Base-by-base conservation (phyloP, 306 rosid genomes). In the Castanea mollissima region DNA sequence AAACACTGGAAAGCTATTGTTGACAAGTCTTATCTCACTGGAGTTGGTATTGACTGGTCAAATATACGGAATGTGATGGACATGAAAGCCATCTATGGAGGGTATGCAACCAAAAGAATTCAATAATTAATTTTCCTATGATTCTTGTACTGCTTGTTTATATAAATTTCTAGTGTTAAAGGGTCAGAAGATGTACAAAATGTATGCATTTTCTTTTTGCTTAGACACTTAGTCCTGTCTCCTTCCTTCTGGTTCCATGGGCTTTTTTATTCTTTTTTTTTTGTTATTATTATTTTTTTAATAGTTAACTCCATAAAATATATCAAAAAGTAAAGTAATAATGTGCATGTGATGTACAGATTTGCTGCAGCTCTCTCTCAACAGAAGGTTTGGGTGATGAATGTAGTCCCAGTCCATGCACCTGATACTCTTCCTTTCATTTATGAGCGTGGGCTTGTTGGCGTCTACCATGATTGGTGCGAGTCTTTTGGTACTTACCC, bases 371-470 rank as follows among this genome's bases (percentile, higher is more conserved):
- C 94, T 49, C 94, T 95, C 74, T 78, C 91, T 18, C 90, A 89
- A 74, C 97, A 85, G 81, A 89, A 89, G 75, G 91, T 92, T 44
- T 95, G 99, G 99, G 98, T 95, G 85, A 91, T 95, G 99, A 95
- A 91, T 83, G 98, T 95, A 79, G 87, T 95, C 54, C 94, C 97
- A 16, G 91, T 91, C 81, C 94, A 95, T 52, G 91, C 89, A 4
- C 96, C 93, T 0, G 94, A 95, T 77, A 95, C 98, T 3, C 99
- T 92, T 79, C 96, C 99, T 29, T 78, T 91, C 79, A 91, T 95
- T 15, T 93, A 83, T 70, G 97, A 95, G 76, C 99, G 99, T 1
- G 99, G 99, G 13, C 90, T 95, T 71, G 31, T 90, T 5, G 99
- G 99, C 13, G 52, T 91, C 55, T 92, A 92, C 86, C 99, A 95